A percentile compares a stretch with the other conserved stretches of the same genome.
These are phyloP conservation scores for Coffea canephora DNA, from an alignment of 257 asterid genomes.

Conservation along the genomic window DNA sequence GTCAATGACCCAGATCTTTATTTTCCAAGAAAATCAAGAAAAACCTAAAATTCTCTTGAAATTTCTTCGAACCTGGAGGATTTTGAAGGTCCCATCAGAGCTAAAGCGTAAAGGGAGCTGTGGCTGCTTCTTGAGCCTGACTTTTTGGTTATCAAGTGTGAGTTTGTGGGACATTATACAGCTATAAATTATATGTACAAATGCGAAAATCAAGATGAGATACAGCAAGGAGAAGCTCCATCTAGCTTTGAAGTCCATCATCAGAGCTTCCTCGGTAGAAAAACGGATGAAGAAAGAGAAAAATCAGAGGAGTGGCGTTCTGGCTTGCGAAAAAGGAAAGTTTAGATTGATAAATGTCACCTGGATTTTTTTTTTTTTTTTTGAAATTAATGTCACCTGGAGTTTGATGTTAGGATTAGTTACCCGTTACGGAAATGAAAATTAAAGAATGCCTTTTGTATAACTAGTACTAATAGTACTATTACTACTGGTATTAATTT, in stretches of 20 bases:
- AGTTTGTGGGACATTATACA: constrained; percentile 46
- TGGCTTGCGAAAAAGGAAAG: too few species aligned
- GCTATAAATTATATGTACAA: constrained; percentile 39
- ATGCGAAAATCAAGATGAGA: constrained; percentile 28
- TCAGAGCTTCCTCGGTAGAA: not conserved
- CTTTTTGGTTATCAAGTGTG: constrained; percentile 37
- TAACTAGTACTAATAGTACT: too few species aligned
- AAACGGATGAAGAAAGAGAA: not conserved
- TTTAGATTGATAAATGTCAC: too few species aligned
- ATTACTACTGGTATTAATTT: too few species aligned
- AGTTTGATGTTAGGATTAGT: too few species aligned
- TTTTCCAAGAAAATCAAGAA: constrained; percentile 9
- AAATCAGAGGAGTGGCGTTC: not conserved
- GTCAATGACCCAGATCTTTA: not conserved
- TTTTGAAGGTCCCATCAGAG: constrained; percentile 87
- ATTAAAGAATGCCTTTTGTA: too few species aligned
- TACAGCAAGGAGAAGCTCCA: constrained; percentile 59
- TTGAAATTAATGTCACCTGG: too few species aligned
- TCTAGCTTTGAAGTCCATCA: constrained; percentile 29
- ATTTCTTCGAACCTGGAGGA: constrained; percentile 65
- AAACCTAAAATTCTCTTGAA: not conserved
- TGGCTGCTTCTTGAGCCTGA: constrained; percentile 50
- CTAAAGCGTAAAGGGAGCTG: constrained; percentile 68
- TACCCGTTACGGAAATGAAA: too few species aligned
- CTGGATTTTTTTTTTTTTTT: too few species aligned